Evolutionary conservation across 805 yeast species (phyloP).

Genomic region (Suhomyces prunicola): DNA sequence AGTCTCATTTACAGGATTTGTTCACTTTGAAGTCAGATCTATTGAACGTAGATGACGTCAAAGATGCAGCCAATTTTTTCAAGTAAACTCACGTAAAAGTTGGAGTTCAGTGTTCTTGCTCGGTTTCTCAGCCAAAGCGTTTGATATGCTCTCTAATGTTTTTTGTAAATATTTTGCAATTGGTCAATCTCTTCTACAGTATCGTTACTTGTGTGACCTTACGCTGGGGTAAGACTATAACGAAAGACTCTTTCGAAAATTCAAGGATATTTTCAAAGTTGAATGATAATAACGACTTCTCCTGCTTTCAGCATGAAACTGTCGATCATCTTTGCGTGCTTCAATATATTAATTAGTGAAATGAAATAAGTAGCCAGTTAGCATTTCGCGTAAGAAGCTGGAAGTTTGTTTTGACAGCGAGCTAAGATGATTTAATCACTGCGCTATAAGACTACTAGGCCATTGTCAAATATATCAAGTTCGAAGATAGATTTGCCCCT

Average conservation of each 20-base stretch:
- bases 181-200: background rate
- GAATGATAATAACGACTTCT: background rate
- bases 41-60: constrained; percentile 61
- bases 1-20: constrained; percentile 49
- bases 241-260: too few species aligned
- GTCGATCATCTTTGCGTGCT: background rate
- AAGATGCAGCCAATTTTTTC: constrained; percentile 25
- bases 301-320: too few species aligned
- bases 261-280: background rate
- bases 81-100: background rate
- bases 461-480: too few species aligned
- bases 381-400: too few species aligned
- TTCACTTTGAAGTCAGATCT: constrained; percentile 50
- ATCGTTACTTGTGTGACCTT: background rate
- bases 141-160: background rate
- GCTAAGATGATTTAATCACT: too few species aligned
- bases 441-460: too few species aligned
- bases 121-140: background rate
- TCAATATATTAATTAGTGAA: too few species aligned
- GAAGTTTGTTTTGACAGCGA: too few species aligned
- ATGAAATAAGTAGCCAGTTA: too few species aligned
- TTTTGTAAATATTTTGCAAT: background rate
- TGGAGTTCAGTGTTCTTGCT: background rate
- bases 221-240: background rate
- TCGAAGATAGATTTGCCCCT: too few species aligned